Evolutionary conservation across 805 yeast species (phyloP), one percentile per base, ranked within the genome.

Genomic region (Candida ipomoeae): DNA sequence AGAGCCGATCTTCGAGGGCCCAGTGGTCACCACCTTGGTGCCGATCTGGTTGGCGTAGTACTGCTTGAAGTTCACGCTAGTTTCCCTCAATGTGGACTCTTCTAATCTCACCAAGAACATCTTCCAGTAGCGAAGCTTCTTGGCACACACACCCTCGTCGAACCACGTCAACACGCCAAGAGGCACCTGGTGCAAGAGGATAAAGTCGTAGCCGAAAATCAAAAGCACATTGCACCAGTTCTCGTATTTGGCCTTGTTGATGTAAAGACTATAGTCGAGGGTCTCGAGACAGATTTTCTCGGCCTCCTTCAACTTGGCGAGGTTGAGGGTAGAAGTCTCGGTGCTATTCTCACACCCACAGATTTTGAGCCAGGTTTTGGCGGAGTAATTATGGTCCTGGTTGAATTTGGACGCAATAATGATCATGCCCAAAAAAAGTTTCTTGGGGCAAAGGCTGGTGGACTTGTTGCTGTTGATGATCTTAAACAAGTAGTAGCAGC

Each of bases 361-460:
- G 45, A 89, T 83, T 62, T 81, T 79, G 46, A 85, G 72, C 96
- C 96, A 89, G 5, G 87, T 79, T 54, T 74, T 76, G 57, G 85
- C 75, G 31, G 86, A 74, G 65, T 80, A 87, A 62, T 84, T 85
- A 46, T 81, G 79, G 66, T 89, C 96, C 62, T 83, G 89, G 52
- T 78, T 73, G 64, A 82, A 87, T 63, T 89, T 89, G 47, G 84
- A 79, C 3, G 94, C 83, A 36, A 89, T 69, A 48, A 88, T 85
- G 48, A 89, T 64, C 60, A 87, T 78, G 2, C 84, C 78, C 53
- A 89, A 73, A 55, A 89, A 83, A 39, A 82, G 76, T 54, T 86
- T 80, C 58, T 87, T 82, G 6, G 89, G 84, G 59, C 87, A 83
- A 46, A 55, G 56, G 34, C 63, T 46, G 20, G 58, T n/a, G 11